A percentile compares a stretch with the other conserved stretches of the same genome.
Conservation (phyloP, 352 stramenopile species). For the Phytophthora cryptogea region DNA sequence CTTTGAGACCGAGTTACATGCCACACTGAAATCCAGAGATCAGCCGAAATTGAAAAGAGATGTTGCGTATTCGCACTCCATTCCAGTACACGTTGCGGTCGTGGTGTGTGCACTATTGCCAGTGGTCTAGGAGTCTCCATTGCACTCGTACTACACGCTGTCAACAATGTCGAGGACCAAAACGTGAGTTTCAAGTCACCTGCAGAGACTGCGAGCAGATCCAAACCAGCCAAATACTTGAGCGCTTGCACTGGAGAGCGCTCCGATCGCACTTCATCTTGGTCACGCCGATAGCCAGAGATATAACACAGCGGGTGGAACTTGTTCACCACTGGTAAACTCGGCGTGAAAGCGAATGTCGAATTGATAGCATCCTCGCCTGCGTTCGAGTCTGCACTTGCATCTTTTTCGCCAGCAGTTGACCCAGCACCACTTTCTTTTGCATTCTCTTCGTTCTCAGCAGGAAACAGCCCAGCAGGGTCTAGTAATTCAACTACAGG, state of each 20-base stretch:
- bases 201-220: slow-evolving; percentile 71
- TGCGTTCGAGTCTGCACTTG: slow-evolving; percentile 1
- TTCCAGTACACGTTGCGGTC: slow-evolving; percentile 73
- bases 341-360: slow-evolving; percentile 38
- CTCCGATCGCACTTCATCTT: slow-evolving; percentile 78
- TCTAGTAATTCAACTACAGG: slow-evolving; percentile 75
- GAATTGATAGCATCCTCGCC: slow-evolving; percentile 11
- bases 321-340: slow-evolving; percentile 61
- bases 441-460: slow-evolving; percentile 30
- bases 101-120: slow-evolving; percentile 64
- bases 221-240: slow-evolving; percentile 63
- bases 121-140: slow-evolving; percentile 68
- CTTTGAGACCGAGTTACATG: slow-evolving; percentile 38
- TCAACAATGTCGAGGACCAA: slow-evolving; percentile 69
- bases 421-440: slow-evolving; percentile 8
- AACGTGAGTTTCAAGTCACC: slow-evolving; percentile 83
- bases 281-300: slow-evolving; percentile 69
- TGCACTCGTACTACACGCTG: slow-evolving; percentile 57
- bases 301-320: slow-evolving; percentile 79
- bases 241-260: slow-evolving; percentile 74
- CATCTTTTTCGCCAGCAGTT: slow-evolving; percentile 11
- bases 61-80: slow-evolving; percentile 58
- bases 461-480: slow-evolving; percentile 44
- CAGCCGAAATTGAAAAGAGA: slow-evolving; percentile 76
- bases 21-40: slow-evolving; percentile 74